These are phyloP conservation scores for Ophiosphaerella korrae DNA, from an alignment of 2,329 filamentous ascomycete genomes.

Conservation along the genomic window DNA sequence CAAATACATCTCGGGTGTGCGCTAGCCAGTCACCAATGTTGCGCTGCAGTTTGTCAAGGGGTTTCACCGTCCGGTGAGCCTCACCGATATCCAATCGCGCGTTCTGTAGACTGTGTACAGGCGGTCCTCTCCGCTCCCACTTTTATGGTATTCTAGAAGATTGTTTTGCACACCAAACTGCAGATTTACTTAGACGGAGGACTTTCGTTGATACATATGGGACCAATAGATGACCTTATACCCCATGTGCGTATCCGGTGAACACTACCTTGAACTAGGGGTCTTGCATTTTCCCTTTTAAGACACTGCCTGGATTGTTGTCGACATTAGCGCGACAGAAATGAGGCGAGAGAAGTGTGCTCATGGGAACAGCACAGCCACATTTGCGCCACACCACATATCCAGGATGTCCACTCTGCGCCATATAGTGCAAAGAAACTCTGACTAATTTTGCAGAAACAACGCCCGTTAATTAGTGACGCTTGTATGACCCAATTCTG, in stretches of 20 bases:
- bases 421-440: too few relatives aligned
- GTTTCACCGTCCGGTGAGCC: not conserved
- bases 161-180: not conserved
- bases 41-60: not conserved
- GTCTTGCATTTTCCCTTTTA: not conserved
- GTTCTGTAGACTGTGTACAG: not conserved
- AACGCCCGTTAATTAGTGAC: slow-evolving; percentile 6
- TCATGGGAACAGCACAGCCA: slow-evolving; percentile 3
- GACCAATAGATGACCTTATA: slow-evolving; percentile 2
- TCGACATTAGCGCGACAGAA: not conserved
- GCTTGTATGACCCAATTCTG: slow-evolving; percentile 7
- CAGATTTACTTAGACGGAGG: slow-evolving; percentile 3
- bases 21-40: not conserved
- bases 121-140: not conserved
- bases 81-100: not conserved
- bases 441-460: slow-evolving; percentile 12
- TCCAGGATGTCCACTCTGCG: too few relatives aligned
- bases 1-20: not conserved
- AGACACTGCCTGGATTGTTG: too few relatives aligned
- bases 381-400: slow-evolving; percentile 7
- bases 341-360: not conserved
- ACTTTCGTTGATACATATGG: not conserved
- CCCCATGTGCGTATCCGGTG: not conserved
- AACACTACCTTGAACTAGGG: not conserved
- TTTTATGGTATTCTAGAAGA: not conserved